Conservation (phyloP, 768 basidiomycete genomes). For the Pleurotus pulmonarius region DNA sequence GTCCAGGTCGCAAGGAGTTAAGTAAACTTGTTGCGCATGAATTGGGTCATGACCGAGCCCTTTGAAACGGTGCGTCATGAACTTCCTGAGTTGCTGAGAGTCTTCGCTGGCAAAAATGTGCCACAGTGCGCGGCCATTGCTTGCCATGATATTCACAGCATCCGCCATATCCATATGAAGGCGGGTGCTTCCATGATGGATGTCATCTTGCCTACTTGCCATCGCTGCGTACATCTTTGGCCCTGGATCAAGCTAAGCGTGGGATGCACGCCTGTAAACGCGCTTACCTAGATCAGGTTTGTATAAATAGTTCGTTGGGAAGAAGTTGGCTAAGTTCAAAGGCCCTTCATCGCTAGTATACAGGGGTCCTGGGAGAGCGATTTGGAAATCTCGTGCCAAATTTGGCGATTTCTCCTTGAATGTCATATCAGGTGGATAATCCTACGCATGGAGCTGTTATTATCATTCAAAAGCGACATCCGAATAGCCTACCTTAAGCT, state of each 20-base stretch:
- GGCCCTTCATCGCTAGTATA: neutral
- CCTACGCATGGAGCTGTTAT: neutral
- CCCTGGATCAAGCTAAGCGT: conserved; percentile 25
- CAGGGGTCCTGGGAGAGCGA: neutral
- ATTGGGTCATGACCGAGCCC: neutral
- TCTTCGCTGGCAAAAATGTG: neutral
- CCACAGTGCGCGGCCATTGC: conserved; percentile 1
- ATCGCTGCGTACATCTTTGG: conserved; percentile 76
- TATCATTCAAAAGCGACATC: too few species aligned
- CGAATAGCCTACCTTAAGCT: neutral
- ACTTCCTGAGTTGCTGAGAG: neutral
- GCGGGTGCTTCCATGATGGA: conserved; percentile 1
- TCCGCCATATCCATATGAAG: conserved; percentile 5
- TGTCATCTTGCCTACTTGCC: conserved; percentile 28
- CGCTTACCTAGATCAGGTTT: neutral
- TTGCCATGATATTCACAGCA: conserved; percentile 7
- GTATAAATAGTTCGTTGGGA: neutral
- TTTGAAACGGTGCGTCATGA: neutral
- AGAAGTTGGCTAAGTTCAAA: neutral
- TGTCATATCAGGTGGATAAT: neutral
- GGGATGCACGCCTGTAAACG: neutral
- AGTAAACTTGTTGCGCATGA: neutral
- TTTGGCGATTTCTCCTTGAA: neutral
- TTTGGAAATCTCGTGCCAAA: neutral
- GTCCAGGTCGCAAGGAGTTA: neutral